Evolutionary conservation across 2,329 filamentous ascomycete genomes (phyloP).

Genomic region (Phialemoniopsis sp.): DNA sequence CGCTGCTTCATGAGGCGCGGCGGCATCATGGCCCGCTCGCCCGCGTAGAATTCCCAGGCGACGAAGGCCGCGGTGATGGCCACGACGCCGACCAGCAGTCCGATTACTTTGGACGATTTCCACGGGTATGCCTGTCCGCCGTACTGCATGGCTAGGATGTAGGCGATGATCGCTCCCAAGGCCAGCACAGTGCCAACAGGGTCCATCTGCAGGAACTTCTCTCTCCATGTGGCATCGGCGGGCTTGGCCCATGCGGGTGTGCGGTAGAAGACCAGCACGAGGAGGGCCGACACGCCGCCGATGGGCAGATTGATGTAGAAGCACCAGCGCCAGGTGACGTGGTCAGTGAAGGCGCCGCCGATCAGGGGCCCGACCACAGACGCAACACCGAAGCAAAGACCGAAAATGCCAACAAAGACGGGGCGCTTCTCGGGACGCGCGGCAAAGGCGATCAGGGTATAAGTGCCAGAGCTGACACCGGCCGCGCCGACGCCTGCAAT

Average conservation of each 20-base stretch:
- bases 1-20: constrained; percentile 62
- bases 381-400: constrained; percentile 39
- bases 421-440: constrained; percentile 18
- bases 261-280: constrained; percentile 15
- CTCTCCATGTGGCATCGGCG: constrained; percentile 10
- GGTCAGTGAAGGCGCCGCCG: constrained; percentile 19
- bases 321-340: constrained; percentile 27
- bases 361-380: constrained; percentile 19
- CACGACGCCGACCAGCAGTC: constrained; percentile 70
- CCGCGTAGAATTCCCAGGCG: constrained; percentile 67
- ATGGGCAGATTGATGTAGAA: constrained; percentile 29
- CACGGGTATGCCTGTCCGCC: constrained; percentile 75
- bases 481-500: constrained; percentile 29
- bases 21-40: constrained; percentile 76
- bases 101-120: constrained; percentile 70
- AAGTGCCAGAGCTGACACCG: constrained; percentile 35
- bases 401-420: constrained; percentile 29
- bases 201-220: constrained; percentile 16
- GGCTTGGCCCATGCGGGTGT: constrained; percentile 4
- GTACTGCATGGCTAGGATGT: constrained; percentile 72
- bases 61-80: constrained; percentile 62
- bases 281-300: constrained; percentile 21
- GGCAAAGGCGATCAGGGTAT: constrained; percentile 29
- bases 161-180: constrained; percentile 29
- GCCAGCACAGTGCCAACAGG: constrained; percentile 15